Evolutionary conservation across 352 stramenopile species (phyloP).

Genomic region (Peronospora belbahrii): DNA sequence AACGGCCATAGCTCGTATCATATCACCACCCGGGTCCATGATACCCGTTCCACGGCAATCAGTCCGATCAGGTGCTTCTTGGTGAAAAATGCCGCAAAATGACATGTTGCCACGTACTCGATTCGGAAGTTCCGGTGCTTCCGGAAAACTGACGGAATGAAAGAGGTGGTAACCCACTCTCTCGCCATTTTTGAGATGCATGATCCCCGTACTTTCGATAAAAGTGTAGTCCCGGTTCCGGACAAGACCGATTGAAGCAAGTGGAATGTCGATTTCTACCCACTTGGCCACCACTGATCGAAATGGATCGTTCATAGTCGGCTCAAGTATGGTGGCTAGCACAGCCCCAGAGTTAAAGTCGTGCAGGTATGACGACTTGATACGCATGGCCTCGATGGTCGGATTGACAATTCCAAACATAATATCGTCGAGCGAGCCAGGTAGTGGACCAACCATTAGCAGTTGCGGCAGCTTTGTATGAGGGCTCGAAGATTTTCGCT

Average conservation of each 20-base stretch:
- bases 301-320: constrained; percentile 37
- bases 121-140: too few species aligned
- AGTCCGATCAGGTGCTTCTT: neutral
- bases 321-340: constrained; percentile 30
- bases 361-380: constrained; percentile 21
- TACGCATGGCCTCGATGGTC: constrained; percentile 23
- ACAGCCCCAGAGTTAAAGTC: constrained; percentile 31
- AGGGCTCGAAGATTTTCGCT: constrained; percentile 9
- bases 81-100: too few species aligned
- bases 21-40: constrained; percentile 20
- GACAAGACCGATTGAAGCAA: constrained; percentile 11
- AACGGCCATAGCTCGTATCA: constrained; percentile 18
- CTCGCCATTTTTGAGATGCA: neutral
- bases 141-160: too few species aligned
- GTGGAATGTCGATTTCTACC: constrained; percentile 20
- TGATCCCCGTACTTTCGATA: constrained; percentile 4
- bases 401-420: constrained; percentile 34
- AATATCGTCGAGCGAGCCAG: constrained; percentile 26
- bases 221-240: constrained; percentile 3
- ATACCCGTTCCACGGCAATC: constrained; percentile 8
- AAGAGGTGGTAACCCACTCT: too few species aligned
- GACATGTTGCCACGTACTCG: too few species aligned
- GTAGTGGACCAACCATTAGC: constrained; percentile 22
- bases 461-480: constrained; percentile 15
- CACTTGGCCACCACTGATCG: constrained; percentile 27